Percentiles rank a stretch among this genome's conserved stretches.
Conservation (phyloP, 1,284 basidiomycete genomes). For the Jaminaea rosea region DNA sequence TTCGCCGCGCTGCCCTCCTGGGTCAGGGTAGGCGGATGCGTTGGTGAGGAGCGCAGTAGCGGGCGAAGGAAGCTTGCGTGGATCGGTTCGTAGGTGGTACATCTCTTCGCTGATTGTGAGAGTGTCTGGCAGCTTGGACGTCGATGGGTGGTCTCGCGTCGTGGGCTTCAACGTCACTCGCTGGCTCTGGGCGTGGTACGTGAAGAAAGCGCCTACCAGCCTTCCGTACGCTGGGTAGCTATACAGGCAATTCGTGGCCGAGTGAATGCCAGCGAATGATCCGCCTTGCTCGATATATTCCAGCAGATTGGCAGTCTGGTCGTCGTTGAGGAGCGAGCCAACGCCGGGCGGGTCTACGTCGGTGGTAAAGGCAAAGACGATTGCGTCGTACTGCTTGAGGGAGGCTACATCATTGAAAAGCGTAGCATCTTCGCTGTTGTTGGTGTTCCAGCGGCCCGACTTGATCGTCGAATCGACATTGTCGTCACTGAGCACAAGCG, state of each 20-base stretch:
- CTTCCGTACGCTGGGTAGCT: conserved; percentile 59
- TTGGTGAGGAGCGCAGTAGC: conserved; percentile 30
- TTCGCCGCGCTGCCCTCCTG: conserved; percentile 46
- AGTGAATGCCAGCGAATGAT: conserved; percentile 62
- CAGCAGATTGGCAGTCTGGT: conserved; percentile 58
- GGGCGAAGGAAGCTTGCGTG: conserved; percentile 51
- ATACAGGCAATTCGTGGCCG: conserved; percentile 61
- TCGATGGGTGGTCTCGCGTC: conserved; percentile 15
- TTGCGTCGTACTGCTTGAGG: conserved; percentile 22
- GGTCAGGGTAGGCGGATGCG: conserved; percentile 16
- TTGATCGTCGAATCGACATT: conserved; percentile 16
- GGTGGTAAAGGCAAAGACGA: conserved; percentile 60
- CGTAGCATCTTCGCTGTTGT: conserved; percentile 19
- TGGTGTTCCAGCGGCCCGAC: conserved; percentile 12
- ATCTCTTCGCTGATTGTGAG: conserved; percentile 40
- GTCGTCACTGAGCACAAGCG: conserved; percentile 55
- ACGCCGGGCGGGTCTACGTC: conserved; percentile 50
- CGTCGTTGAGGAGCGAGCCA: conserved; percentile 57
- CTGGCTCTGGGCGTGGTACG: conserved; percentile 64
- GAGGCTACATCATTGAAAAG: conserved; percentile 17
- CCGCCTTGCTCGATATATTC: conserved; percentile 62
- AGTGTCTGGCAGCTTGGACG: conserved; percentile 15
- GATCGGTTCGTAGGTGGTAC: conserved; percentile 72
- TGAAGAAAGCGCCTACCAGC: conserved; percentile 58
- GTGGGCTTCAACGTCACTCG: conserved; percentile 46